A percentile compares a stretch with the other conserved stretches of the same genome.
Evolutionary conservation across 176 grass and related monocot species (phyloP).

Genomic region (Bothriochloa decipiens): DNA sequence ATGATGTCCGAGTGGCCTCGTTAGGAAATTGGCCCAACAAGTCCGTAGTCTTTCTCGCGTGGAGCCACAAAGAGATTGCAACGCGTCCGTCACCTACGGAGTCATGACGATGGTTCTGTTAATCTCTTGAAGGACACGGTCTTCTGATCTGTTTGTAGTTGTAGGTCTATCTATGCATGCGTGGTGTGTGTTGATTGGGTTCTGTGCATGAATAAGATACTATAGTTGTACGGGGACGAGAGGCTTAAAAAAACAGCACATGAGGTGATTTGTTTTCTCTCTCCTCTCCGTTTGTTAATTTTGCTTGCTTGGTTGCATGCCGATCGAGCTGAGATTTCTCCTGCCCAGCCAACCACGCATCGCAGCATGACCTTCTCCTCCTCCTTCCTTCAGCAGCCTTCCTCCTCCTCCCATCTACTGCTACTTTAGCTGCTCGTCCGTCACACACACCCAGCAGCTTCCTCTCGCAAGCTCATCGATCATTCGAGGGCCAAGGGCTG

Average conservation of each 20-base stretch:
- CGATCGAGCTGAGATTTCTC: conserved; percentile 46
- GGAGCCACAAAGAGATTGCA: too few relatives aligned
- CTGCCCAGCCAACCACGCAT: conserved; percentile 43
- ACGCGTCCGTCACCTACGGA: too few relatives aligned
- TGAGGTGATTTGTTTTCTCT: conserved; percentile 44
- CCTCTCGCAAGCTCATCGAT: conserved; percentile 26
- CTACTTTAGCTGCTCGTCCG: conserved; percentile 50
- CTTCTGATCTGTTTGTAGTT: too few relatives aligned
- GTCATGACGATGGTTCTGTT: too few relatives aligned
- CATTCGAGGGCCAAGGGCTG: neutral
- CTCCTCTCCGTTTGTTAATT: conserved; percentile 58
- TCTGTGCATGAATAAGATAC: too few relatives aligned
- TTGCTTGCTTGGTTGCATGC: conserved; percentile 52
- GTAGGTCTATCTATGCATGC: too few relatives aligned
- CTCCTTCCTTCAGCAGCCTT: conserved; percentile 13
- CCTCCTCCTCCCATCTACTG: conserved; percentile 53
- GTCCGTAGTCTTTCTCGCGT: too few relatives aligned
- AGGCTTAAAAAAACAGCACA: neutral
- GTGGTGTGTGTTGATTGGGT: too few relatives aligned
- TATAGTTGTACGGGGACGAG: too few relatives aligned
- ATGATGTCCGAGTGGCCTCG: too few relatives aligned
- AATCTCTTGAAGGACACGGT: too few relatives aligned
- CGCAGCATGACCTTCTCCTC: conserved; percentile 5
- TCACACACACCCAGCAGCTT: conserved; percentile 25
- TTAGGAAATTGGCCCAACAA: too few relatives aligned